phyloP scores from a whole-genome alignment of 2,329 filamentous ascomycete species.

The Madurella mycetomatis region DNA sequence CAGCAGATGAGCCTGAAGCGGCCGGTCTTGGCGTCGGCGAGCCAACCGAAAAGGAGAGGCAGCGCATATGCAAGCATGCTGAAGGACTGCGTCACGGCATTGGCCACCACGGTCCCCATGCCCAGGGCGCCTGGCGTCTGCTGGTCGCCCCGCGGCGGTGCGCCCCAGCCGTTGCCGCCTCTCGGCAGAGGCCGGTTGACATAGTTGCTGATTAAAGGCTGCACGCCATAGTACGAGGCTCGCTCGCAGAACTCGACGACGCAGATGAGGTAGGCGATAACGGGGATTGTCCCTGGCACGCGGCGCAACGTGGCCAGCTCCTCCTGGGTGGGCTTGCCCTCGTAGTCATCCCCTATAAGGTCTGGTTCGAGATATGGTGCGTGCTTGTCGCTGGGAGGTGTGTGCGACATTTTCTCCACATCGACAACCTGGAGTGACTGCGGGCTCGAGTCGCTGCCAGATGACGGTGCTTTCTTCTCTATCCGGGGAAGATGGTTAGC shows the following conservation, averaged over 20 bases:
- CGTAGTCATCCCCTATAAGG: constrained; percentile 23
- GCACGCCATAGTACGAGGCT: constrained; percentile 56
- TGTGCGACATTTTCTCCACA: constrained; percentile 13
- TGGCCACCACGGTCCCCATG: constrained; percentile 50
- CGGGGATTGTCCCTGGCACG: constrained; percentile 49
- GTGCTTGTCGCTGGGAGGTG: constrained; percentile 8
- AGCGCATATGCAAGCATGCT: constrained; percentile 54
- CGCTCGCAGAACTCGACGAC: constrained; percentile 57
- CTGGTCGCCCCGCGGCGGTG: constrained; percentile 37
- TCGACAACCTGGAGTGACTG: constrained; percentile 1
- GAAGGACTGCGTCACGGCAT: constrained; percentile 51
- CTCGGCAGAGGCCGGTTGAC: constrained; percentile 56
- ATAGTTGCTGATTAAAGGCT: constrained; percentile 55
- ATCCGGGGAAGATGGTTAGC: no score
- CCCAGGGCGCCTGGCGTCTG: constrained; percentile 55
- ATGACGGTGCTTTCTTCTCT: constrained; percentile 7
- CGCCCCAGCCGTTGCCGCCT: constrained; percentile 44
- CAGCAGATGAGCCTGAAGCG: constrained; percentile 69
- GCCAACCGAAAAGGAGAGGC: constrained; percentile 50
- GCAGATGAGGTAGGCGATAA: constrained; percentile 53
- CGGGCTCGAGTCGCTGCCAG: not conserved
- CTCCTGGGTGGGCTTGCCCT: constrained; percentile 45
- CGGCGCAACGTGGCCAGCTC: constrained; percentile 49
- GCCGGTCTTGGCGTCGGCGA: constrained; percentile 65
- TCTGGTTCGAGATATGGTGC: constrained; percentile 27